Base-by-base conservation (phyloP, 2,329 filamentous ascomycete genomes). In the Chaetoscypha palmicola region DNA sequence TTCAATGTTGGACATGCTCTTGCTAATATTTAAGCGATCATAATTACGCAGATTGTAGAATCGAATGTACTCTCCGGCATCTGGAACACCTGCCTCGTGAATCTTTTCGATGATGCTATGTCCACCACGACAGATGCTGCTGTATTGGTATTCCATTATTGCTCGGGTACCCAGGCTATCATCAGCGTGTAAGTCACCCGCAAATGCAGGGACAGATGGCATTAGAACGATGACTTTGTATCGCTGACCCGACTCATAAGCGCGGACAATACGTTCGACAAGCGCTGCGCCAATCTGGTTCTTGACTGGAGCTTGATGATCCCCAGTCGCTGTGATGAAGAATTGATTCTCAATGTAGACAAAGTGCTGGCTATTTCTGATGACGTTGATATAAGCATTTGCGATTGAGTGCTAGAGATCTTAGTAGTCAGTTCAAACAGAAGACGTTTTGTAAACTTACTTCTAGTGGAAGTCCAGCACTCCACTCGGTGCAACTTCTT, bases 101-200 rank as follows among this genome's bases (percentile, higher is more conserved):
- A 90, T 73, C 35, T 71, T 72, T 62, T 90, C 85, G 59, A 90
- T 81, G 60, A 94, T 92, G 46, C 79, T 85, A 61, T 86, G 68
- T 2, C 83, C 84, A 23, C 85, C 84, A 26, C 86, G 78, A 63
- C 79, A 84, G 66, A 92, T 92, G 40, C 78, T 83, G 58, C 79
- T 72, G 65, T 92, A 91, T 60, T 92, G 86, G 62, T 84, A 91
- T 61, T 92, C 86, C 83, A 92, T 90, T 57, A 94, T 91, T 4
- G 86, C 87, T 26, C 87, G 73, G 0, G 86, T 92, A 17, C 84
- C 83, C 1, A 91, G 69, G 7, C 83, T 80, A 17, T 77, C 81
- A 41, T 90, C 82, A 0, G 73, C 73, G 56, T 84, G 77, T 38
- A 94, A 70, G 55, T 92, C 86, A 3, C 87, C 87, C 1, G 87